A percentile compares a stretch with the other conserved stretches of the same genome.
Conservation (phyloP, 2,329 filamentous ascomycete genomes). For the Bipolaris zeicola region DNA sequence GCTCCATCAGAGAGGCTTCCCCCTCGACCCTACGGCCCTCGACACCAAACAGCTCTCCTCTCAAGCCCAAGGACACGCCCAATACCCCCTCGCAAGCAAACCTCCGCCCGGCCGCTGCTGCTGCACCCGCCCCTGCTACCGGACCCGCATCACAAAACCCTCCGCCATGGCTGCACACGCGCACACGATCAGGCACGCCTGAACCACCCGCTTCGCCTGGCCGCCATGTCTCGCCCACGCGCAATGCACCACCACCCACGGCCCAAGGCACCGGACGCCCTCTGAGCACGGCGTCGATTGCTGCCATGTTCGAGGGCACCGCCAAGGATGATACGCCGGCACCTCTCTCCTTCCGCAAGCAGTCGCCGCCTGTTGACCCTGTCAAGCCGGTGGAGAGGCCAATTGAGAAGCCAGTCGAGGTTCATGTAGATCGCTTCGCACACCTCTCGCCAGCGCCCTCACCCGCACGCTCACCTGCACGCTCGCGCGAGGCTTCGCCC, state of each 20-base stretch:
- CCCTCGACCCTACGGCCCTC: constrained; percentile 48
- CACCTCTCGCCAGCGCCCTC: neutral
- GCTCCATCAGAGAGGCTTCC: constrained; percentile 47
- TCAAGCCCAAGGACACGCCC: constrained; percentile 43
- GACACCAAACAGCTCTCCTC: constrained; percentile 50
- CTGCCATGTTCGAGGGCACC: constrained; percentile 44
- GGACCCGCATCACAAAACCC: constrained; percentile 44
- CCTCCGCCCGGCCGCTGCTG: constrained; percentile 28
- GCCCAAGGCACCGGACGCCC: constrained; percentile 31
- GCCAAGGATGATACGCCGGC: constrained; percentile 41
- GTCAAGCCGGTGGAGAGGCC: constrained; percentile 12
- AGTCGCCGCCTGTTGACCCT: constrained; percentile 7
- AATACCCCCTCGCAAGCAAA: constrained; percentile 35
- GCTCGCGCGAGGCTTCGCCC: constrained; percentile 2
- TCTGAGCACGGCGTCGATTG: constrained; percentile 40
- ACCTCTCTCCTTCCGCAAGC: constrained; percentile 15
- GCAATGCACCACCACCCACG: constrained; percentile 21
- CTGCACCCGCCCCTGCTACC: constrained; percentile 43
- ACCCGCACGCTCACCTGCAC: constrained; percentile 20
- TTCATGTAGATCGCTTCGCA: neutral
- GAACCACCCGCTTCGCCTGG: constrained; percentile 41
- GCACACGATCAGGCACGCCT: constrained; percentile 33
- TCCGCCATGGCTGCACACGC: constrained; percentile 45
- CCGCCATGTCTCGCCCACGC: constrained; percentile 33
- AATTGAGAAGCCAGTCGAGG: constrained; percentile 52